These are phyloP conservation scores for Pythium phragmiticola DNA, from an alignment of 352 stramenopile genomes.

Conservation along the genomic window DNA sequence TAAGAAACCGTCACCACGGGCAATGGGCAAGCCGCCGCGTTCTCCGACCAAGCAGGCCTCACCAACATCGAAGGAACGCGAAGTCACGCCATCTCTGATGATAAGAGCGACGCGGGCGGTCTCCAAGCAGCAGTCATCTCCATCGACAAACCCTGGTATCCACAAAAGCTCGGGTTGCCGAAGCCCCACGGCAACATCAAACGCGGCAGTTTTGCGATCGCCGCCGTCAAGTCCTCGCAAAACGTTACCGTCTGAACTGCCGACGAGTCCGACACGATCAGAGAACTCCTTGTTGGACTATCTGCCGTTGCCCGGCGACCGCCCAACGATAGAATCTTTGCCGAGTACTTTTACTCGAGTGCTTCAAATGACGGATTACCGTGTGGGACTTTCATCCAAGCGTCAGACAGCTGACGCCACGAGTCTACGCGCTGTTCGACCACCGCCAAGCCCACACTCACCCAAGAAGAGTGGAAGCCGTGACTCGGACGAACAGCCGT, in stretches of 20 bases:
- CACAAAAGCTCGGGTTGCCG: neutral
- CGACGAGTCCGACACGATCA: neutral
- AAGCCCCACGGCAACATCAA: slow-evolving; percentile 1
- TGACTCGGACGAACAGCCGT: neutral
- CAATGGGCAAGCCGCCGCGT: slow-evolving; percentile 1
- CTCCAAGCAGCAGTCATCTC: neutral
- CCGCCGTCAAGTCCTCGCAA: neutral
- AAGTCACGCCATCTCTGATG: neutral
- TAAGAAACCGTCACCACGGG: neutral
- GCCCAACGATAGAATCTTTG: slow-evolving; percentile 30
- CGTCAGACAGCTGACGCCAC: neutral
- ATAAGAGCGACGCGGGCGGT: neutral
- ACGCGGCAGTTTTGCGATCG: neutral
- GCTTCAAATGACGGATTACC: slow-evolving; percentile 16
- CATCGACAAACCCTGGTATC: neutral
- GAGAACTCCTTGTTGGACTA: slow-evolving; percentile 2
- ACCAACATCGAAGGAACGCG: neutral
- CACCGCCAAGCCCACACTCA: neutral
- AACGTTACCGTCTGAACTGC: too few species aligned
- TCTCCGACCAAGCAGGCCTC: neutral
- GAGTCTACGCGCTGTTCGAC: neutral
- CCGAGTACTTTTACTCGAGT: slow-evolving; percentile 36
- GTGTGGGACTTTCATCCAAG: neutral
- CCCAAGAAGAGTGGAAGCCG: neutral
- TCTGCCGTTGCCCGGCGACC: neutral